These are phyloP conservation scores for Chimonanthus praecox DNA, from an alignment of 164 flowering plant species.

Conservation along the genomic window DNA sequence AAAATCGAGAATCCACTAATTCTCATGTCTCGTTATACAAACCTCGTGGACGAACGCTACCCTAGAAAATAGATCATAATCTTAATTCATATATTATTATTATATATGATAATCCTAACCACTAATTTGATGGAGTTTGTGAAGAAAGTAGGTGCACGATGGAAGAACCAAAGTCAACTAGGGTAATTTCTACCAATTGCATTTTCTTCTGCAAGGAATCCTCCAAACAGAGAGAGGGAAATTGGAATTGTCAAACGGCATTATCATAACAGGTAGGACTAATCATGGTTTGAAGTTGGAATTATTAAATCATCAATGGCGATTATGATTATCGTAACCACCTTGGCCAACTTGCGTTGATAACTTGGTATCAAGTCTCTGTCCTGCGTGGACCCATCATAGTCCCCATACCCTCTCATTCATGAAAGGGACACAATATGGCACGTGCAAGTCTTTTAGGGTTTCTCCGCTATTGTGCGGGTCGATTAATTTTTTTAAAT, in stretches of 20 bases:
- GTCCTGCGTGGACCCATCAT: background rate
- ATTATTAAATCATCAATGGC: background rate
- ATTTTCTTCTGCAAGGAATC: background rate
- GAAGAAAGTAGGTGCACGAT: no score
- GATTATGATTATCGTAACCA: background rate
- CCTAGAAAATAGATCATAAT: no score
- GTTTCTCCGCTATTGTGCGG: no score
- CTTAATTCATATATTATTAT: no score
- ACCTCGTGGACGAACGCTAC: no score
- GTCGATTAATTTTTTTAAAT: no score
- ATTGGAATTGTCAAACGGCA: background rate
- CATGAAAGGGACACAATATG: background rate
- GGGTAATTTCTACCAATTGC: background rate
- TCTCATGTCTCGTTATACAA: no score
- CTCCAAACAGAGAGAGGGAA: background rate
- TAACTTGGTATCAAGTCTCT: background rate
- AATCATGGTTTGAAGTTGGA: background rate
- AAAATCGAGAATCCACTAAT: no score
- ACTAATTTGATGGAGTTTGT: no score
- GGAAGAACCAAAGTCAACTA: no score
- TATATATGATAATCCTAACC: no score
- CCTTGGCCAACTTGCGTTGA: conserved; percentile 1
- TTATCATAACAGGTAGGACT: background rate
- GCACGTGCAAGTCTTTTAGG: background rate
- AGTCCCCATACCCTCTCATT: background rate